A percentile compares a stretch with the other conserved stretches of the same genome.
Conservation (phyloP, 352 stramenopile species). For the Phytopythium mirpurense region DNA sequence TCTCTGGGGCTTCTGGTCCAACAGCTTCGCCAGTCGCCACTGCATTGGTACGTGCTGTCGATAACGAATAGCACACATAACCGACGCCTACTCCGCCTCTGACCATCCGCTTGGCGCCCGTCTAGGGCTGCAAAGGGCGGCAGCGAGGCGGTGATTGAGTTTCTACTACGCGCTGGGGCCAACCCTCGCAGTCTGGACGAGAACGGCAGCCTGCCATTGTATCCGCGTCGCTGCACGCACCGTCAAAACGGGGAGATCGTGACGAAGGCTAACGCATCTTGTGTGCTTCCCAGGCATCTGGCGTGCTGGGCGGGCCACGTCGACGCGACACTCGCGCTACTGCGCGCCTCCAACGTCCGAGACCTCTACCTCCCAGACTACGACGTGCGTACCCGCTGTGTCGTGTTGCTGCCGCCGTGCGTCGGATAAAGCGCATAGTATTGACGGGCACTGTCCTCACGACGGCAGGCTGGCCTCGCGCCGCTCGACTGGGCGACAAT, state of each 20-base stretch:
- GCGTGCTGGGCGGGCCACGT: slow-evolving; percentile 65
- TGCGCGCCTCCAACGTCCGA: slow-evolving; percentile 40
- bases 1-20: not conserved
- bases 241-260: not conserved
- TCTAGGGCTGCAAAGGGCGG: slow-evolving; percentile 67
- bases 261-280: not conserved
- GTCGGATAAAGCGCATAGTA: not conserved
- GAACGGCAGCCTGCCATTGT: slow-evolving; percentile 71
- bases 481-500: slow-evolving; percentile 59
- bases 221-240: not conserved
- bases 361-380: slow-evolving; percentile 71
- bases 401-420: not conserved
- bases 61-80: not conserved
- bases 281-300: slow-evolving; percentile 36
- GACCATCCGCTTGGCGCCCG: not conserved
- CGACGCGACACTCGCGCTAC: slow-evolving; percentile 39
- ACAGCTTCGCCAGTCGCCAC: slow-evolving; percentile 58
- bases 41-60: slow-evolving; percentile 43
- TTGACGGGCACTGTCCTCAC: not conserved
- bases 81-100: not conserved
- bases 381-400: slow-evolving; percentile 24
- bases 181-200: slow-evolving; percentile 49
- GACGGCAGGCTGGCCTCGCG: slow-evolving; percentile 21
- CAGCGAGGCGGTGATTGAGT: slow-evolving; percentile 37
- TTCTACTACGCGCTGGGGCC: slow-evolving; percentile 43